Base-by-base conservation (phyloP, 176 grass and related monocot species). In the Hordeum marinum region DNA sequence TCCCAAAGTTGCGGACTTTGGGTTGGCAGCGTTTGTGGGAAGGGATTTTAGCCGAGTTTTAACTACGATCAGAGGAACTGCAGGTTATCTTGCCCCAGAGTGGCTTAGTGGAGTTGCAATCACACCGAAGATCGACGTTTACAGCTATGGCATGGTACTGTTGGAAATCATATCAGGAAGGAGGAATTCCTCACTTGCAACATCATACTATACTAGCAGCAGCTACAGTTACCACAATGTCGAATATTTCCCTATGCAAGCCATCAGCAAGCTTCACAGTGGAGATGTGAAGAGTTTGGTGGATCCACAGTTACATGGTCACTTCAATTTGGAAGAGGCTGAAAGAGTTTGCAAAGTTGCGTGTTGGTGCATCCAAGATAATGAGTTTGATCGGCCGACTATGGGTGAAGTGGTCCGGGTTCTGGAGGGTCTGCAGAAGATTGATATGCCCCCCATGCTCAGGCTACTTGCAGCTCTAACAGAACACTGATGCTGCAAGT, bases 381-480 rank as follows among this genome's bases (percentile, higher is more conserved):
- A 52, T 52, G 48, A 52, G 15, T 18, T 52, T 52, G 48, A 52
- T 52, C 15, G 48, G 48, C 48, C 48, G 6, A 52, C 48, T 52
- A 52, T 52, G 48, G 54, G 21, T 17, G 82, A 92, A 41, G 72
- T 92, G 15, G 73, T 92, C 3, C 37, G 70, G 34, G 80, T 85
- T 82, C 77, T 92, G 8, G 90, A 92, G 64, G 86, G 86, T 8
- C 58, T 79, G 20, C 41, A 76, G 1, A 48, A 86, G 34, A 60
- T 92, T 14, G 75, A 77, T 39, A 75, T 89, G 34, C 90, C 90
- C 8, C 86, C 83, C 0, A 73, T 92, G 74, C 83, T 86, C 74
- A 89, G 82, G 54, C 34, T 80, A 34, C 80, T 85, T 86, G 78
- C 84, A 89, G 40, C 84, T 58, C 76, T 88, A 42, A 42, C 21